Conservation (phyloP, 805 yeast genomes). For the Ogataea paradorogensis region DNA sequence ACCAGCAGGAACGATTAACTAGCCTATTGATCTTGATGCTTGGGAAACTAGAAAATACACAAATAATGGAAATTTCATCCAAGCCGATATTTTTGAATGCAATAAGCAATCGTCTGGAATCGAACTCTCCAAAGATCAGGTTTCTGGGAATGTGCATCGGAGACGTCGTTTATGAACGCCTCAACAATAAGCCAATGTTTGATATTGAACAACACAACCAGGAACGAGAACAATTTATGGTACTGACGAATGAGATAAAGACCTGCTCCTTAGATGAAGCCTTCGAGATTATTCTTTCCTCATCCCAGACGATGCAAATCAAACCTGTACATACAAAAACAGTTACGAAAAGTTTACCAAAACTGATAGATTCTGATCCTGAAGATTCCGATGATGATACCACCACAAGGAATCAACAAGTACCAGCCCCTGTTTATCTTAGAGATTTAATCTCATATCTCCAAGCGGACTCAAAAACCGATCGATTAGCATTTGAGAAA, state of each 20-base stretch:
- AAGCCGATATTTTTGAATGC: conserved; percentile 43
- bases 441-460: conserved; percentile 66
- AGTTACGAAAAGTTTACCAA: background rate
- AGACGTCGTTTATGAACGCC: conserved; percentile 40
- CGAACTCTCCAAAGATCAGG: conserved; percentile 45
- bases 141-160: conserved; percentile 57
- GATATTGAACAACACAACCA: conserved; percentile 23
- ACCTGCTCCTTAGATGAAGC: conserved; percentile 9
- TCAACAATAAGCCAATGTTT: conserved; percentile 33
- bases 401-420: conserved; percentile 34
- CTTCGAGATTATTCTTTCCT: conserved; percentile 1
- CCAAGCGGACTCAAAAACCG: conserved; percentile 40
- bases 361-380: conserved; percentile 29
- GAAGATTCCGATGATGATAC: conserved; percentile 49
- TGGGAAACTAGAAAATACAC: conserved; percentile 20
- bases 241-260: background rate
- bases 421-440: conserved; percentile 60
- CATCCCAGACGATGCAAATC: background rate
- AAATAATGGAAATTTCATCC: conserved; percentile 33
- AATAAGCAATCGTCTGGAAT: conserved; percentile 53
- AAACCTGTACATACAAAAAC: background rate
- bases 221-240: conserved; percentile 16
- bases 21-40: conserved; percentile 42
- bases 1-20: conserved; percentile 48
- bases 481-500: conserved; percentile 47